Evolutionary conservation across 148 eudicot species (phyloP), one percentile per base, ranked within the genome.

Genomic region (Chenopodium formosanum): DNA sequence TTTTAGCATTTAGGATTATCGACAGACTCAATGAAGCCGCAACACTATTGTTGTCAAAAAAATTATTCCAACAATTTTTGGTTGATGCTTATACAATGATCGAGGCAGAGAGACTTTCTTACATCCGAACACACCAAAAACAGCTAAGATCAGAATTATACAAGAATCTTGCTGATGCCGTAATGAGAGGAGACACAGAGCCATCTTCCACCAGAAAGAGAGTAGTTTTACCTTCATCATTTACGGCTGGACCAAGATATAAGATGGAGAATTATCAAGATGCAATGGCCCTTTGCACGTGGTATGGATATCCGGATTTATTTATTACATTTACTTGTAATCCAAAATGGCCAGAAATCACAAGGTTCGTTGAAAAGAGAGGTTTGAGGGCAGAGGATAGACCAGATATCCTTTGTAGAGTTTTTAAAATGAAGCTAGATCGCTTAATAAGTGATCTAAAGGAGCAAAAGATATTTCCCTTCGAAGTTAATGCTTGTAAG

Each of bases 81-180:
- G 64, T 78, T 4, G 80, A 78, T 78, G 73, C 46, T 13, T 78
- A 78, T 17, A 47, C 73, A 19, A 78, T 78, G 80, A 65, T 78
- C 9, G 80, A 78, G n/a, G 27, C 73, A 9, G 46, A 78, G 9
- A 64, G 80, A 31, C 40, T 78, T 2, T 48, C 63, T 2, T 78
- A 64, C 48, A 27, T 78, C 25, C 50, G 72, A 17, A 11, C 70
- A 5, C 25, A 78, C 4, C 63, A 78, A 19, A 78, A 78, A 19
- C 50, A 25, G 6, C 13, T 68, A 17, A 78, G 80, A 22, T 23
- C 44, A 1, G 73, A 78, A 46, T 4, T 3, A 7, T 66, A 78
- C 46, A 66, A 66, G 37, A 66, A 66, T 50, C 12, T 78, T 1
- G 8, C 1, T 9, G 8, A 67, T 13, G 44, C 7, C 11, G 64